Percentiles rank a stretch among this genome's conserved stretches.
Evolutionary conservation across 106 monocot species (phyloP).

Genomic region (Vanilla planifolia): DNA sequence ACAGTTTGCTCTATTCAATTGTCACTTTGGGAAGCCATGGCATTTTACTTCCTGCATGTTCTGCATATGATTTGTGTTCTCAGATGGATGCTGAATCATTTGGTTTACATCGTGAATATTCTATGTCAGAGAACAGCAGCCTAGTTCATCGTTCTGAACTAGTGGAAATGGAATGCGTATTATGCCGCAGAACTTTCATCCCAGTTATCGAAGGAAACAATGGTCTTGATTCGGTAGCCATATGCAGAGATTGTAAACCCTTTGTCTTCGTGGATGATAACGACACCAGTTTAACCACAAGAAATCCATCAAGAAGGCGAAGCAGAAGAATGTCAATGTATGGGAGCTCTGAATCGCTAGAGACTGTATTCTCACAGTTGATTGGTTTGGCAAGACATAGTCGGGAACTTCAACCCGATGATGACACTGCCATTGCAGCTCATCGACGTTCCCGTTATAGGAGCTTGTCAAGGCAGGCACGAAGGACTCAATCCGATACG

Average conservation of each 20-base stretch:
- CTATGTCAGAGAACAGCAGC: neutral
- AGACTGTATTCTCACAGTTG: constrained; percentile 63
- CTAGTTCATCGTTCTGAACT: constrained; percentile 4
- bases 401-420: constrained; percentile 29
- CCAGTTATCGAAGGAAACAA: constrained; percentile 31
- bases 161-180: constrained; percentile 39
- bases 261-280: constrained; percentile 46
- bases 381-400: constrained; percentile 58
- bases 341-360: constrained; percentile 50
- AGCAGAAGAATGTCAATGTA: constrained; percentile 18
- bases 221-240: constrained; percentile 42
- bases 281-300: constrained; percentile 13
- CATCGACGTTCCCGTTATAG: constrained; percentile 14
- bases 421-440: constrained; percentile 4
- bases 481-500: constrained; percentile 42
- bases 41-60: too few species aligned
- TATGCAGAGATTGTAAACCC: constrained; percentile 76
- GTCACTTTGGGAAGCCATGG: too few species aligned
- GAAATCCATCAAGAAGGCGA: constrained; percentile 30
- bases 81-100: constrained; percentile 5
- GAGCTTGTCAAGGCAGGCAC: constrained; percentile 31
- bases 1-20: too few species aligned
- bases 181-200: constrained; percentile 60
- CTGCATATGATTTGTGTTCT: too few species aligned
- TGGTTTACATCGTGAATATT: neutral